Evolutionary conservation across 768 basidiomycete species (phyloP), one percentile per base, ranked within the genome.

Genomic region (Boletales sp.): DNA sequence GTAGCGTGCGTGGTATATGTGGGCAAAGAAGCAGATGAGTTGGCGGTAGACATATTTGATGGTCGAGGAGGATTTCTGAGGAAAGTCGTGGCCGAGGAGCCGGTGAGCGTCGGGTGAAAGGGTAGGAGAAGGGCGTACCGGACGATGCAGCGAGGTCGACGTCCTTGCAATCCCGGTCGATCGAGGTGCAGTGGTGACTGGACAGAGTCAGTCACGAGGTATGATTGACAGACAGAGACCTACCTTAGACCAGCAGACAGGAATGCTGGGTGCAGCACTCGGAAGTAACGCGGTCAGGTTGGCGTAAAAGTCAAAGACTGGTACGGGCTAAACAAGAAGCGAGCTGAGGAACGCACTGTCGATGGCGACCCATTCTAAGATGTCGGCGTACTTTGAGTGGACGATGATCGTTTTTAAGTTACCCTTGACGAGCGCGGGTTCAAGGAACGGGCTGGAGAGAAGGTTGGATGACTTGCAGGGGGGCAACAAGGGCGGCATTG

Each of bases 321-420:
- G 0, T 13, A 24, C 24, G 24, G 3, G 24, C 24, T 3, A 24
- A 5, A 24, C 3, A 24, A 24, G 24, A 24, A 24, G 24, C 5
- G 3, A 5, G 24, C 2, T 5, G 15, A 13, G 27, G n/a, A 17
- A 15, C 86, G 64, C 60, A 95, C 94, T 82, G 62, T 95, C 95
- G 38, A 93, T 87, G 11, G 93, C 94, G 27, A 95, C 94, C 94
- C 94, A 97, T 66, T 97, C 94, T 79, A 91, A 94, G 50, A 91
- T 85, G 64, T 95, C 93, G 27, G 90, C 87, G 59, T 94, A 97
- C 68, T 95, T 97, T 8, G 95, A 95, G 46, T 93, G 79, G 71
- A 92, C 88, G 50, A 97, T 93, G 61, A 98, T 97, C 4, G 94
- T 97, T 74, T 95, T 97, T 76, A 97, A 97, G 70, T 94, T 95